These are phyloP conservation scores for Stromatinia cepivora DNA, from an alignment of 2,329 filamentous ascomycete species.

Conservation along the genomic window DNA sequence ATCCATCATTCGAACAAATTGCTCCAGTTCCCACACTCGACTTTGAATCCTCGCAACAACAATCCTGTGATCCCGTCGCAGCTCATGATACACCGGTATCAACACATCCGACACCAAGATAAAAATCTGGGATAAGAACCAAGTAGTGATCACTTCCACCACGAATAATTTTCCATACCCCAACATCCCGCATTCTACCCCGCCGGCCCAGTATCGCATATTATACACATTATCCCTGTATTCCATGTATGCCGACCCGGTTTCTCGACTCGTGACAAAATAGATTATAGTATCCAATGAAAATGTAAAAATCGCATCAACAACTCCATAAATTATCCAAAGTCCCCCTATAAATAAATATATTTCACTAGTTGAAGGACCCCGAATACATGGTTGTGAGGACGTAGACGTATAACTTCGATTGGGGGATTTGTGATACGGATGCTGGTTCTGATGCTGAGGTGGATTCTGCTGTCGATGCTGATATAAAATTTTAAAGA, in stretches of 20 bases:
- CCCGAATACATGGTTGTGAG: too few relatives aligned
- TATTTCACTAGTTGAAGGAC: background rate
- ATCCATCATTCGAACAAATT: background rate
- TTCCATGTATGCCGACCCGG: background rate
- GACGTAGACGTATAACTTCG: background rate
- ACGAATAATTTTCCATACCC: background rate
- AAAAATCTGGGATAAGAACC: slow-evolving; percentile 15
- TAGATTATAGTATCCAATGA: background rate
- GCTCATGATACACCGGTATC: background rate
- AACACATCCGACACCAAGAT: background rate
- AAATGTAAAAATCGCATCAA: background rate
- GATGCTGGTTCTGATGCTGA: background rate
- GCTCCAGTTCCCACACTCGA: background rate
- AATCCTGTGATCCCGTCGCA: background rate
- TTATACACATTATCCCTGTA: background rate
- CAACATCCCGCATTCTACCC: background rate
- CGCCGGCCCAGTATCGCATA: slow-evolving; percentile 3
- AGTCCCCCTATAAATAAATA: background rate
- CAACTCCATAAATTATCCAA: slow-evolving; percentile 4
- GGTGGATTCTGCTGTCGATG: background rate
- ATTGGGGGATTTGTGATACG: background rate
- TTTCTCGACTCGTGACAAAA: background rate
- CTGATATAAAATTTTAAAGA: background rate
- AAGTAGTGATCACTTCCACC: background rate
- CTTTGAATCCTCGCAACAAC: background rate